phyloP scores from a whole-genome alignment of 345 rosid species.

The Rhizophora mangle region DNA sequence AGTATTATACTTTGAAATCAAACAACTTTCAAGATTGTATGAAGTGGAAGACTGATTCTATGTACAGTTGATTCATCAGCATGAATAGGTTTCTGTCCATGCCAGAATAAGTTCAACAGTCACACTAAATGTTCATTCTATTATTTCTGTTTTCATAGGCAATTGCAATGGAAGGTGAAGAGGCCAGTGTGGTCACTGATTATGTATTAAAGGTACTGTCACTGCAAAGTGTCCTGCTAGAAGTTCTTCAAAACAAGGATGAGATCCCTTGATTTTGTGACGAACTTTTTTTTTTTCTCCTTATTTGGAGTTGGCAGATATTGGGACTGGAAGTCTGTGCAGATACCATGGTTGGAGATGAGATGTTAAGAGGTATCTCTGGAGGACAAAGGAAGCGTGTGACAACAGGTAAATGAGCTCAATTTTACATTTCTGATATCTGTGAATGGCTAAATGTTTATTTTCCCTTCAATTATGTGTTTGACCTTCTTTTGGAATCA shows the following conservation, averaged over 20 bases:
- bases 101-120: not conserved
- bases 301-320: slow-evolving; percentile 35
- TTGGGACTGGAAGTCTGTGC: slow-evolving; percentile 63
- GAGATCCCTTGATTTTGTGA: not conserved
- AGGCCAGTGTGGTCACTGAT: slow-evolving; percentile 71
- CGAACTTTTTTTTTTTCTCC: not conserved
- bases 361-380: slow-evolving; percentile 68
- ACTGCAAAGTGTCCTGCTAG: too few species aligned
- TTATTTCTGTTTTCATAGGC: slow-evolving; percentile 36
- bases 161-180: slow-evolving; percentile 43
- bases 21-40: too few species aligned
- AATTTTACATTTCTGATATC: not conserved
- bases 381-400: slow-evolving; percentile 44
- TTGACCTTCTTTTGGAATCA: too few species aligned
- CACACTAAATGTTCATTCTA: not conserved
- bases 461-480: too few species aligned
- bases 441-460: too few species aligned
- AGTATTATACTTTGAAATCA: too few species aligned
- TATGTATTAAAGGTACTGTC: slow-evolving; percentile 62
- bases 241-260: not conserved
- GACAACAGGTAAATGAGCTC: slow-evolving; percentile 40
- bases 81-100: not conserved
- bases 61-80: not conserved
- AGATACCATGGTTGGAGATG: slow-evolving; percentile 60
- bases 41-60: too few species aligned